A percentile compares a stretch with the other conserved stretches of the same genome.
These are phyloP conservation scores for Hydnomerulius pinastri DNA, from an alignment of 768 basidiomycete genomes.

Conservation along the genomic window DNA sequence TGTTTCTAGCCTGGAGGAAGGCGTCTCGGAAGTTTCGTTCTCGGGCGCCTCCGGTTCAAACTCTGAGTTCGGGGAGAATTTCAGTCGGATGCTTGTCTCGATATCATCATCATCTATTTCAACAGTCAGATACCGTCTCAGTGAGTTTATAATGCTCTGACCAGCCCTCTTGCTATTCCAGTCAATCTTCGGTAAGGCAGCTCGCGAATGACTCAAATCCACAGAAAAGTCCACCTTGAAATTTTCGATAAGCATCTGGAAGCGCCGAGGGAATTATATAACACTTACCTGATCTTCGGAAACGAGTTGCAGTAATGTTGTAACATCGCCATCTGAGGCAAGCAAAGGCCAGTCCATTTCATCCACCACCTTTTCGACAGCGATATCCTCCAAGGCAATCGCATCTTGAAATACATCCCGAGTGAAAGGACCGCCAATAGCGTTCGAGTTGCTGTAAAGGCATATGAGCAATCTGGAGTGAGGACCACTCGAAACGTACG, in stretches of 20 bases:
- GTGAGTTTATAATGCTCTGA: constrained; percentile 28
- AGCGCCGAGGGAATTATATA: neutral
- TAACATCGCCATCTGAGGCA: constrained; percentile 79
- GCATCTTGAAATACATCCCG: constrained; percentile 76
- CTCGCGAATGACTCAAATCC: constrained; percentile 62
- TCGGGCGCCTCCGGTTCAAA: constrained; percentile 17
- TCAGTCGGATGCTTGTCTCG: constrained; percentile 64
- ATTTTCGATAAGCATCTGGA: neutral
- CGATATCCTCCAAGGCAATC: constrained; percentile 57
- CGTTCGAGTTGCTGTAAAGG: constrained; percentile 65
- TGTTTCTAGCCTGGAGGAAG: constrained; percentile 11
- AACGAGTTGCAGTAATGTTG: constrained; percentile 75
- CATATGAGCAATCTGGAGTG: neutral
- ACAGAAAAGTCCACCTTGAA: constrained; percentile 70
- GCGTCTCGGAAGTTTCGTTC: constrained; percentile 11
- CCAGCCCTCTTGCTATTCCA: constrained; percentile 93
- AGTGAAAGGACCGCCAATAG: constrained; percentile 62
- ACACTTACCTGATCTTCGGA: constrained; percentile 71
- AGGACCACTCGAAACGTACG: constrained; percentile 6
- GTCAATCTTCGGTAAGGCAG: constrained; percentile 58
- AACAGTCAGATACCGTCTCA: constrained; percentile 6
- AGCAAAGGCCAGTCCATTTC: constrained; percentile 82
- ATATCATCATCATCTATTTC: constrained; percentile 79
- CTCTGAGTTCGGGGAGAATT: constrained; percentile 27
- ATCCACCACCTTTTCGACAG: constrained; percentile 45